Base-by-base conservation (phyloP, 352 stramenopile species). In the Globisporangium nunn region DNA sequence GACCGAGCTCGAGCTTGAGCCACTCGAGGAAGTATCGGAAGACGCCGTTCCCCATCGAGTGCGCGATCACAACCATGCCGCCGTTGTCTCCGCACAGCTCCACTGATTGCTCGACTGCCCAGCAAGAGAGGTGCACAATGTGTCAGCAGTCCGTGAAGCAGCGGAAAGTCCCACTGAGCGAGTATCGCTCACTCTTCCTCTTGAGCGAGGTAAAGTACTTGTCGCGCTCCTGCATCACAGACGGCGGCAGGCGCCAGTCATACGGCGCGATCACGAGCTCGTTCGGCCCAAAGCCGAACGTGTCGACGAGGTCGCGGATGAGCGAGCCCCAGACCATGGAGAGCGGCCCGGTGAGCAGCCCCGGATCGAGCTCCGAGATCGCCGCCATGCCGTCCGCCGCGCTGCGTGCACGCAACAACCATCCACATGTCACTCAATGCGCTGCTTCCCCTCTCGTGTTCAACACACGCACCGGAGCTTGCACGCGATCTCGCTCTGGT, bases 1-100 rank as follows among this genome's bases (percentile, higher is more conserved):
- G 64, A 1, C 81, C 81, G 23, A 93, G 68, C 55, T 93, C 80
- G 51, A 84, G 73, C 54, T 86, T 81, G 52, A 93, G 66, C 82
- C 82, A 93, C 56, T 77, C 76, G 35, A 93, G 73, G 47, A 93
- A 93, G 68, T 93, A 93, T 3, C 80, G 80, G 28, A 93, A 85
- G 17, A 91, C 60, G 39, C 71, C 71, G 58, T 93, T 93, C 35
- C 82, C 82, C 74, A 93, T 88, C 35, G 82, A 93, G 56, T 93
- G 82, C 0, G 80, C 82, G 60, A 93, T 85, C 33, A 93, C 76
- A 33, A 93, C 80, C 30, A 88, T 61, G 15, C 81, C 75, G 12
- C 70, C 54, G 31, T 66, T 59, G 35, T 54, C 55, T 18, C 72
- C 75, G 41, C 88, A 72, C 15, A 87, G 61, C 6, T 67, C 68